phyloP scores from a whole-genome alignment of 768 basidiomycete species.

The Porpolomopsis calyptriformis region DNA sequence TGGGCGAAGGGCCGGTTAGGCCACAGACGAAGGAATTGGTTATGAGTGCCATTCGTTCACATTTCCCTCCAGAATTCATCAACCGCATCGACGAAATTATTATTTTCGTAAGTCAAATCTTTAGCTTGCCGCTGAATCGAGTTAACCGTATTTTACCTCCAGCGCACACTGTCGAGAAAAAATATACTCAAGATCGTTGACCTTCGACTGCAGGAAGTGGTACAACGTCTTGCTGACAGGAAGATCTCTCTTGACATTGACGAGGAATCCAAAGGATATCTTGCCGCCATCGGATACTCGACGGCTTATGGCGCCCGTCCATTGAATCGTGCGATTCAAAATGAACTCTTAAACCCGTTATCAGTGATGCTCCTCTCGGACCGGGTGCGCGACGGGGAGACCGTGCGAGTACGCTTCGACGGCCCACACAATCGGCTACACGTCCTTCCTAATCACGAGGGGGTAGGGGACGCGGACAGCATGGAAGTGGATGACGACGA shows the following conservation, averaged over 20 bases:
- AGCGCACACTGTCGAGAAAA: slow-evolving; percentile 70
- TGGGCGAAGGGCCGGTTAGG: slow-evolving; percentile 60
- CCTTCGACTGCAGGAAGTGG: slow-evolving; percentile 76
- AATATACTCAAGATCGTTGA: slow-evolving; percentile 83
- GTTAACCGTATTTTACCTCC: too few relatives aligned
- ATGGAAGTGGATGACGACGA: slow-evolving; percentile 52
- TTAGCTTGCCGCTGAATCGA: too few relatives aligned
- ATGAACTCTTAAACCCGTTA: slow-evolving; percentile 84
- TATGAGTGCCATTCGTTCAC: slow-evolving; percentile 65
- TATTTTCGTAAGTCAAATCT: slow-evolving; percentile 54
- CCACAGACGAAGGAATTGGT: slow-evolving; percentile 54
- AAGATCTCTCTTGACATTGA: slow-evolving; percentile 78
- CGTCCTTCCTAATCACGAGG: slow-evolving; percentile 78
- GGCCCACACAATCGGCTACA: slow-evolving; percentile 67
- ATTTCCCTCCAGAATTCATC: slow-evolving; percentile 90
- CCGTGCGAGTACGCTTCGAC: slow-evolving; percentile 65
- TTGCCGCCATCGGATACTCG: slow-evolving; percentile 69
- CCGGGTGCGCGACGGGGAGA: slow-evolving; percentile 73
- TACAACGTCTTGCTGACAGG: slow-evolving; percentile 64
- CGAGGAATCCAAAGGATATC: slow-evolving; percentile 62
- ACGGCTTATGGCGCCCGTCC: slow-evolving; percentile 86
- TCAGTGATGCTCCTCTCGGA: slow-evolving; percentile 78
- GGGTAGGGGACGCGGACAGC: slow-evolving; percentile 35
- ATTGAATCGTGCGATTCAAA: slow-evolving; percentile 83
- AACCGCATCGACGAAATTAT: slow-evolving; percentile 84